These are phyloP conservation scores for Rhynchospora pubera DNA, from an alignment of 176 grass and related monocot species.

Conservation along the genomic window DNA sequence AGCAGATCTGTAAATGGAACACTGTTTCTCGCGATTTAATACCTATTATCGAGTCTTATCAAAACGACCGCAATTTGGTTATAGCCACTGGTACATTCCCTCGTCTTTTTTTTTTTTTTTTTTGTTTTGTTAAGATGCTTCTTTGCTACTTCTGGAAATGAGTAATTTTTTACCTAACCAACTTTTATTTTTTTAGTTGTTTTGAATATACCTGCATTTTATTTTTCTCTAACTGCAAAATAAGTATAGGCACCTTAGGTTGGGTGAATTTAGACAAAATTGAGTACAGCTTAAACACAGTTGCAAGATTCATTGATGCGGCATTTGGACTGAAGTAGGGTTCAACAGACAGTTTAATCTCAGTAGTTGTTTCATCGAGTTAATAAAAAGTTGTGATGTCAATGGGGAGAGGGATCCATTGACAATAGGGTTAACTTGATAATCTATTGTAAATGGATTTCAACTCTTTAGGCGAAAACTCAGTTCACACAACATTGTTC, in stretches of 20 bases:
- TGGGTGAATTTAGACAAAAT: neutral
- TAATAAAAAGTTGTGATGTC: neutral
- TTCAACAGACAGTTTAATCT: neutral
- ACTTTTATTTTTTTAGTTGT: too few relatives aligned
- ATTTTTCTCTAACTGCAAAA: neutral
- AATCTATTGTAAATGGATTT: neutral
- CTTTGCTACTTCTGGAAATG: neutral
- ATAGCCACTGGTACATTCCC: conserved; percentile 49
- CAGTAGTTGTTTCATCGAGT: neutral
- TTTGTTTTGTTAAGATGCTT: neutral
- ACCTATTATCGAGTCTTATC: conserved; percentile 74
- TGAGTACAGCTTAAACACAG: neutral
- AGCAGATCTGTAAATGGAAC: conserved; percentile 87
- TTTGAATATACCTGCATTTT: too few relatives aligned
- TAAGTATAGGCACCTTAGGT: neutral
- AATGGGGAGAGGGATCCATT: neutral
- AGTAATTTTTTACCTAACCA: too few relatives aligned
- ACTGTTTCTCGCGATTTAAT: conserved; percentile 65
- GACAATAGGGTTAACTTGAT: neutral
- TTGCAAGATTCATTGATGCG: neutral
- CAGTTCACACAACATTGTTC: neutral
- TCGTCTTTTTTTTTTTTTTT: neutral
- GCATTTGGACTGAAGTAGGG: neutral
- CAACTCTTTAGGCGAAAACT: neutral
- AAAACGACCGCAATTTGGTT: conserved; percentile 58